Base-by-base conservation (phyloP, 257 asterid species). In the Paulownia fortunei region DNA sequence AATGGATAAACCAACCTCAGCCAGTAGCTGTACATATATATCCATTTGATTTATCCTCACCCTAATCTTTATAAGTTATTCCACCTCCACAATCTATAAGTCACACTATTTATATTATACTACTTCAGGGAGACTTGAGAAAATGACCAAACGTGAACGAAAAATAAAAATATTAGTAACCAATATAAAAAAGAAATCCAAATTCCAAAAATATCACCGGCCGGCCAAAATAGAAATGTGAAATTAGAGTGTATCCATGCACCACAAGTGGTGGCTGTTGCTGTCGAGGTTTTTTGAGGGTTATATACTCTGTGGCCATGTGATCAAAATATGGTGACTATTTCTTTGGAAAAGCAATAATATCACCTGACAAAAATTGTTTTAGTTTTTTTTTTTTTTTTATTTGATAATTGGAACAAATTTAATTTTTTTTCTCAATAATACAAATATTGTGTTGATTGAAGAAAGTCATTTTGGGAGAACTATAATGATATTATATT, bases 181-280 rank as follows among this genome's bases (percentile, higher is more conserved):
- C 3, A 44, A 23, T 44, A 67, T 11, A 41, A 23, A 5, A 12
- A 2, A 66, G 15, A 41, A 41, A 13, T 67, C 27, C 15, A 52
- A 52, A 52, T 4, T 73, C 10, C 3, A 41, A 5, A 76, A 76
- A 55, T 39, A 66, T 55, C 51, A 55, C 69, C 37, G 81, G 36
- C 69, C 37, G 81, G 36, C 70, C 76, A 67, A 67, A 77, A 52
- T 56, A 1, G 7, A 15, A 39, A 27, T 26, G 12, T n/a, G 8
- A 26, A 67, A 39, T 47, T 30, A 2, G 1, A 27, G 23, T 49
- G 7, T 54, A 24, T 46, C 32, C 46, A n/a, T n/a, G n/a, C n/a
- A 27, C 68, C 80, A 76, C 74, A 37, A 51, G 8, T 54, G 49
- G 76, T 76, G 81, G 69, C 6, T 24, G 49, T 67, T 36, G 49